Conservation (phyloP, 2,329 filamentous ascomycete genomes). For the Colletotrichum sp. region DNA sequence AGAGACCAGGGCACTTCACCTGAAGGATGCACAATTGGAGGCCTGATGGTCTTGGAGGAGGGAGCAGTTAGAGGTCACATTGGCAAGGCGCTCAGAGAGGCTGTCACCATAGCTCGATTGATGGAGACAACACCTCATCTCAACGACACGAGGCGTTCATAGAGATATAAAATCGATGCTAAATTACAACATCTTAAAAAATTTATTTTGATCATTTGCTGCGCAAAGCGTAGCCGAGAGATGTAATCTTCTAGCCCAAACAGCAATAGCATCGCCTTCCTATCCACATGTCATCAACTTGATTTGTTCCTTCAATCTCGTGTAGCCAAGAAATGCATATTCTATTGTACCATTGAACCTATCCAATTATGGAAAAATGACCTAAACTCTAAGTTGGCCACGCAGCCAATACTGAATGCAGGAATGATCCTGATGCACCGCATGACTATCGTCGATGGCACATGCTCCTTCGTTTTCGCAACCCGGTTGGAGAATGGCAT, state of each 20-base stretch:
- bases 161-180: not conserved
- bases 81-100: slow-evolving; percentile 48
- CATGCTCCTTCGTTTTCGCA: slow-evolving; percentile 25
- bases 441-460: slow-evolving; percentile 30
- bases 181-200: accelerated
- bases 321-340: not conserved
- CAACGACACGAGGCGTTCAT: slow-evolving; percentile 38
- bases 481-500: slow-evolving; percentile 23
- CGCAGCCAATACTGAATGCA: slow-evolving; percentile 34
- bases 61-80: slow-evolving; percentile 52
- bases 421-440: slow-evolving; percentile 33
- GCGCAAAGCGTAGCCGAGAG: no score
- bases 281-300: not conserved
- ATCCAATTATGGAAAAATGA: not conserved
- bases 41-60: slow-evolving; percentile 65
- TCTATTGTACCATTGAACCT: not conserved
- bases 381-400: slow-evolving; percentile 28
- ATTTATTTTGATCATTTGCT: no score
- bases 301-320: accelerated
- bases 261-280: not conserved
- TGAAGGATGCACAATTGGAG: slow-evolving; percentile 65
- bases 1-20: slow-evolving; percentile 64
- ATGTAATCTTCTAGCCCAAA: not conserved
- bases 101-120: slow-evolving; percentile 48
- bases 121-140: slow-evolving; percentile 44